phyloP scores from a whole-genome alignment of 257 asterid species.

The Solanum neorickii region DNA sequence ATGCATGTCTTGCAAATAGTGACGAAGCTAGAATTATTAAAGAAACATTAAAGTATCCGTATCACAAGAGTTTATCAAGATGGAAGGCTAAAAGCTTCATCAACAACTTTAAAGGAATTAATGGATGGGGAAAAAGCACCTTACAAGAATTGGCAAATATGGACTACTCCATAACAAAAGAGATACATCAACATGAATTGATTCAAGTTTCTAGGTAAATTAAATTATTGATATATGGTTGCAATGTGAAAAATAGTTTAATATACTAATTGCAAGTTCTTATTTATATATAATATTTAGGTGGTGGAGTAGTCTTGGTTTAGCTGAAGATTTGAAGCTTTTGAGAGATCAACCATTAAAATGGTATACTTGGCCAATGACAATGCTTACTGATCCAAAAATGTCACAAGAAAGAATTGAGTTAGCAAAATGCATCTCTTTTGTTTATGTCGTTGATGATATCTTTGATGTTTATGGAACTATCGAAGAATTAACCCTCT shows the following conservation, averaged over 20 bases:
- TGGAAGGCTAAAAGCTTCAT: background rate
- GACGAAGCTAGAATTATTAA: background rate
- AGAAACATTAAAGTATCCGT: conserved; percentile 27
- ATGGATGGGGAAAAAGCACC: conserved; percentile 14
- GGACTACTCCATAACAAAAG: conserved; percentile 6
- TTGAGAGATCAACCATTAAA: conserved; percentile 26
- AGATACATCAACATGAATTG: conserved; percentile 17
- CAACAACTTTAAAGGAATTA: background rate
- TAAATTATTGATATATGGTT: background rate
- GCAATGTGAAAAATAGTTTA: too few species aligned
- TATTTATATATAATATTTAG: conserved; percentile 11
- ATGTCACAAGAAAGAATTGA: conserved; percentile 14
- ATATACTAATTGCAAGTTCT: background rate
- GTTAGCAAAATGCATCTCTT: conserved; percentile 13
- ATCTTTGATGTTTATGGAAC: conserved; percentile 24
- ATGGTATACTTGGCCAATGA: conserved; percentile 32
- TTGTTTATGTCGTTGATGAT: conserved; percentile 23
- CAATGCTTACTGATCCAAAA: background rate
- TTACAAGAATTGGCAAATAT: conserved; percentile 19
- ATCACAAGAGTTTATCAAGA: conserved; percentile 24
- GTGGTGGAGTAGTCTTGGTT: conserved; percentile 40
- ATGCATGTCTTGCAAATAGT: background rate
- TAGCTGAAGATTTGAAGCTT: conserved; percentile 12
- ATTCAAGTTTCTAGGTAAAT: conserved; percentile 23
- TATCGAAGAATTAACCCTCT: conserved; percentile 8